Percentiles rank a stretch among this genome's conserved stretches.
Evolutionary conservation across 306 rosid genomes (phyloP).

Genomic region (Prosopis cineraria): DNA sequence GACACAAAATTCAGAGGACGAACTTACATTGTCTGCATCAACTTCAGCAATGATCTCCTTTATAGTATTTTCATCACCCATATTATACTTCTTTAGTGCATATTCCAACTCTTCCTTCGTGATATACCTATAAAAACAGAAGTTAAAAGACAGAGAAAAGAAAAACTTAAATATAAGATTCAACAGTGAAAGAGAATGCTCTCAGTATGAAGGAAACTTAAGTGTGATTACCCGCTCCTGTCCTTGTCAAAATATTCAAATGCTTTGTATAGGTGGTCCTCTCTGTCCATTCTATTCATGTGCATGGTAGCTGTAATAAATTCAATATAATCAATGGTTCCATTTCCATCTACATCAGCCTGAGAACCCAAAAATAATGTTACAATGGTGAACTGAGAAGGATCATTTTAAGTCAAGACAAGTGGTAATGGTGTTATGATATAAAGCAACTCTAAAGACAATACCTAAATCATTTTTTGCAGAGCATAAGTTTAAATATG

Average conservation of each 20-base stretch:
- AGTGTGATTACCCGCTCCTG: constrained; percentile 73
- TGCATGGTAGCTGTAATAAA: constrained; percentile 99
- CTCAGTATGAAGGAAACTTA: neutral
- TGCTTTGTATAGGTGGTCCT: constrained; percentile 94
- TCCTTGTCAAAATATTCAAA: constrained; percentile 94
- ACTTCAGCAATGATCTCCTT: constrained; percentile 97
- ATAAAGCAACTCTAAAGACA: constrained; percentile 22
- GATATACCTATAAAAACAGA: constrained; percentile 58
- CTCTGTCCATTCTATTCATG: constrained; percentile 90
- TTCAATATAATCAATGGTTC: constrained; percentile 88
- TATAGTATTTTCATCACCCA: constrained; percentile 91
- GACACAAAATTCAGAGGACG: neutral
- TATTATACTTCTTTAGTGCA: constrained; percentile 86
- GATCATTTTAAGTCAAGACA: constrained; percentile 27
- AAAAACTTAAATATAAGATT: neutral
- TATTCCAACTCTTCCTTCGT: constrained; percentile 87
- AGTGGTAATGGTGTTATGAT: neutral
- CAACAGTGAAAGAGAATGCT: neutral
- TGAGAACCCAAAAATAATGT: constrained; percentile 39
- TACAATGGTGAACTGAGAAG: neutral
- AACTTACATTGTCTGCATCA: constrained; percentile 79
- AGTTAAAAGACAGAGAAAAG: neutral
- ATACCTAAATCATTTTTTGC: neutral
- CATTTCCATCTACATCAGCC: constrained; percentile 99
- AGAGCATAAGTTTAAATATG: neutral